Evolutionary conservation across 2,329 filamentous ascomycete genomes (phyloP).

Genomic region (Aquanectria penicillioides): DNA sequence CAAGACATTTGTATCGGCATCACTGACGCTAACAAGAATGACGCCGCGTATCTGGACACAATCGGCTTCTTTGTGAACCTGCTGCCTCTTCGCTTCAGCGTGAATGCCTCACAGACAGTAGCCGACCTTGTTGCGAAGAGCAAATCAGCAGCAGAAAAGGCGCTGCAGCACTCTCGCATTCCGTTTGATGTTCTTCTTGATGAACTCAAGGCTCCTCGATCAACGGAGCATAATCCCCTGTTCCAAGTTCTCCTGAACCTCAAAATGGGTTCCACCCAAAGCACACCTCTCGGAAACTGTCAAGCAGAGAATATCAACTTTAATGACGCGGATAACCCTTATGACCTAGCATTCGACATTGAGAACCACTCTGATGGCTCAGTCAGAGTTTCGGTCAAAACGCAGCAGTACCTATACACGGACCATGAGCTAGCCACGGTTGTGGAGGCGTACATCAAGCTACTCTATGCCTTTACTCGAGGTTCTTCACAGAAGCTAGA

Average conservation of each 20-base stretch:
- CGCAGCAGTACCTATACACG: too few species aligned
- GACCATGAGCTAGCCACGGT: too few species aligned
- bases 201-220: neutral
- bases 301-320: too few species aligned
- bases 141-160: neutral
- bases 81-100: conserved; percentile 8
- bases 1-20: conserved; percentile 16
- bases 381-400: too few species aligned
- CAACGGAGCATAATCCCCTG: neutral
- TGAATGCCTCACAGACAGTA: neutral
- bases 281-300: neutral
- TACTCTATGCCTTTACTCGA: too few species aligned
- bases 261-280: neutral
- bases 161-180: neutral
- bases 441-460: too few species aligned
- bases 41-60: neutral
- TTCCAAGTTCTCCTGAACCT: conserved; percentile 13
- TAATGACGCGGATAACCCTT: too few species aligned
- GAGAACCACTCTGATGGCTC: neutral
- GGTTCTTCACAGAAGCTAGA: too few species aligned
- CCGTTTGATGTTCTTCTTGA: conserved; percentile 7
- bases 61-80: conserved; percentile 22
- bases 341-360: neutral
- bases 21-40: conserved; percentile 10
- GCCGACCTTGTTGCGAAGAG: neutral